A percentile compares a stretch with the other conserved stretches of the same genome.
Evolutionary conservation across 106 monocot genomes (phyloP).

Genomic region (Allium sativum): DNA sequence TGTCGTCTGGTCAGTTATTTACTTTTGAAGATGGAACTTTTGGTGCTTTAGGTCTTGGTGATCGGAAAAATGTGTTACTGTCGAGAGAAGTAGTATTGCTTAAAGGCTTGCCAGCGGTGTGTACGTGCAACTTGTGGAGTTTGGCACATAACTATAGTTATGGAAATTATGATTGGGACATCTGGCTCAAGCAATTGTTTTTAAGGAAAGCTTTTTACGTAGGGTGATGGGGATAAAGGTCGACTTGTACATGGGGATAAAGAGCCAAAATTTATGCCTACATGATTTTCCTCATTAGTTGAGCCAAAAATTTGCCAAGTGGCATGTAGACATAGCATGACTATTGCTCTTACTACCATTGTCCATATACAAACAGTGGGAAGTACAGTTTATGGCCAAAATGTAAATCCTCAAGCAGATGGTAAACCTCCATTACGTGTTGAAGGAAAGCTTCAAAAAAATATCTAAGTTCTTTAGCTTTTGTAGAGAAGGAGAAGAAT

Average conservation of each 20-base stretch:
- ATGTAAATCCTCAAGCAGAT: conserved; percentile 59
- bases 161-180: conserved; percentile 63
- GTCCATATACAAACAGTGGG: conserved; percentile 78
- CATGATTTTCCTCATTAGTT: conserved; percentile 59
- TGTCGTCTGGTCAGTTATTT: conserved; percentile 63
- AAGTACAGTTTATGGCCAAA: conserved; percentile 70
- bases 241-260: conserved; percentile 72
- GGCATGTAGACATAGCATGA: conserved; percentile 73
- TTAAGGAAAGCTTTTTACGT: conserved; percentile 71
- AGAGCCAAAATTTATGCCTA: conserved; percentile 63
- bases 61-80: conserved; percentile 42
- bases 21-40: conserved; percentile 81
- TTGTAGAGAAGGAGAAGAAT: conserved; percentile 52
- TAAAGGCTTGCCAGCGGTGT: conserved; percentile 54
- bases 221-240: conserved; percentile 78
- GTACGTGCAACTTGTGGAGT: conserved; percentile 72
- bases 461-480: too few species aligned
- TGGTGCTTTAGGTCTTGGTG: conserved; percentile 82
- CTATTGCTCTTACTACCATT: conserved; percentile 57
- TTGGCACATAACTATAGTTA: conserved; percentile 79
- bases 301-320: conserved; percentile 73
- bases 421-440: conserved; percentile 61
- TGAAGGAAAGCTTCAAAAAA: conserved; percentile 56
- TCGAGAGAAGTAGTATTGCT: conserved; percentile 67
- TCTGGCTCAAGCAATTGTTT: conserved; percentile 55